These are phyloP conservation scores for Pelargonium myrrhifolium DNA, from an alignment of 441 rosid genomes.

Conservation along the genomic window DNA sequence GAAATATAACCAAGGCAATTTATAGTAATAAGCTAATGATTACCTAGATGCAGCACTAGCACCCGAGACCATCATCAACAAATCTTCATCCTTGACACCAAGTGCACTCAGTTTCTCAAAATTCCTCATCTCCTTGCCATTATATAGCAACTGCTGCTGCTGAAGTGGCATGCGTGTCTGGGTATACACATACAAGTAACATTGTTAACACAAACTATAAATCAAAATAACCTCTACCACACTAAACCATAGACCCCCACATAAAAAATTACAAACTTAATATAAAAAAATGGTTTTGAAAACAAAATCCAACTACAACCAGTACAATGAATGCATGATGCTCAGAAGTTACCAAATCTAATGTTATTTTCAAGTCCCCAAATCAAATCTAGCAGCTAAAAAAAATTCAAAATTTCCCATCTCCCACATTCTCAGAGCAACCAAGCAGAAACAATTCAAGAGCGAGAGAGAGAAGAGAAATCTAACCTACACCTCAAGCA, in stretches of 20 bases:
- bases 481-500: slow-evolving; percentile 89
- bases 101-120: slow-evolving; percentile 67
- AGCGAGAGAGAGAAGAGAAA: slow-evolving; percentile 5
- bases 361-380: not conserved
- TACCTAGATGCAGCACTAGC: slow-evolving; percentile 45
- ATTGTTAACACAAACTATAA: not conserved
- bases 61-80: slow-evolving; percentile 70
- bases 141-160: slow-evolving; percentile 77
- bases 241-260: slow-evolving; percentile 17
- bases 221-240: not conserved
- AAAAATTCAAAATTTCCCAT: not conserved
- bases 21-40: slow-evolving; percentile 2
- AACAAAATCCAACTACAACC: not conserved
- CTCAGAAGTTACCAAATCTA: not conserved
- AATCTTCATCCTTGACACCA: slow-evolving; percentile 84
- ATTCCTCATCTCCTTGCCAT: slow-evolving; percentile 78
- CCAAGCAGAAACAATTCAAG: not conserved
- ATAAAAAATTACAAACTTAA: not conserved
- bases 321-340: not conserved
- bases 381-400: not conserved
- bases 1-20: not conserved
- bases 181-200: slow-evolving; percentile 21
- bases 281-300: not conserved
- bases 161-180: slow-evolving; percentile 76
- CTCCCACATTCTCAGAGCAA: not conserved